Base-by-base conservation (phyloP, 192 early-diverging fungal genomes). In the Obelidium mucronatum region DNA sequence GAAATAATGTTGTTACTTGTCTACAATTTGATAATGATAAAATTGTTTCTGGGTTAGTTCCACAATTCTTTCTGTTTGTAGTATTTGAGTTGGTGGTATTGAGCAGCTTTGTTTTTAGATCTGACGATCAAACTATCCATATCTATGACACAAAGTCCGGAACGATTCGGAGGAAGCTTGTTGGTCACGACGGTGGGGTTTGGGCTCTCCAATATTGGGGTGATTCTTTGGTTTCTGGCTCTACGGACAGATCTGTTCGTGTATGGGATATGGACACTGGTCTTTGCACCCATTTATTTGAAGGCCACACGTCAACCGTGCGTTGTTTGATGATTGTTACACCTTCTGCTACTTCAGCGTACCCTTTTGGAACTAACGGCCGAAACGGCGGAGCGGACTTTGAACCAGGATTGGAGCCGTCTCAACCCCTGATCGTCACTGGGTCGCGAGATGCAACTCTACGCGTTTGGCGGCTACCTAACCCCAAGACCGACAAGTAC, bases 241-340 rank as follows among this genome's bases (percentile, higher is more conserved):
- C 94, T 17, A 98, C 96, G 1, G 98, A 99, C 81, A 85, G 97
- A 33, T 94, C 94, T 3, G 95, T 99, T 31, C 85, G 97, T 3
- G 94, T 98, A 0, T 99, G 98, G 98, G 95, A 99, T 75, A 92
- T 98, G 83, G 92, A 93, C 33, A 87, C 88, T 6, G 96, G 96
- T 1, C 68, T 78, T 33, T 98, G 96, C 79, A 97, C 95, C 15
- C 96, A 99, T 66, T 85, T 95, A 28, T 99, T 99, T 78, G 83
- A 92, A 26, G 98, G 97, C 2, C 98, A 99, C 73, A 94, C 93
- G 0, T 93, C 91, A 37, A 98, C 98, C 31, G 97, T 99, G 2
- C 88, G 98, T 1, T 98, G 97, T 75, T 80, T 99, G 53, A 90
- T 93, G 70, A 94, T 99, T 31, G 86, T 97, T 60, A 87, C 93